Base-by-base conservation (phyloP, 2,329 filamentous ascomycete species). In the Bipolaris sorokiniana region DNA sequence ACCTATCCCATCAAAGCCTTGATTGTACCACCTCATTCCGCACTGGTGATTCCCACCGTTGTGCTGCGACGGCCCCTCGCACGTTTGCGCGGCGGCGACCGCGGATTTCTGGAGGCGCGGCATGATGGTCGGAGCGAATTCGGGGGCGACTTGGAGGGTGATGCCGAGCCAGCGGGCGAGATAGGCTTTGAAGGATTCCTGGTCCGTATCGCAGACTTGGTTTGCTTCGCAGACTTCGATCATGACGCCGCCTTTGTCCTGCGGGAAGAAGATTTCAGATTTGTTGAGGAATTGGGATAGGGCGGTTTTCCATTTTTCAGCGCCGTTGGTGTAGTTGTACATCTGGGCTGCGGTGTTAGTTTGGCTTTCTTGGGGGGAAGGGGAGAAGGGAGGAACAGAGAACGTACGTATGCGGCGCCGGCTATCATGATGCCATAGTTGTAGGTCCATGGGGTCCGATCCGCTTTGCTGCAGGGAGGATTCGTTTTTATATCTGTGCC, bases 111-210 rank as follows among this genome's bases (percentile, higher is more conserved):
- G 75, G 2, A 89, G 74, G n/a, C 81, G 78, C 0, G 83, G 80
- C 67, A 83, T 78, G 51, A 89, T 78, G 7, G 69, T 67, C 1
- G 34, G 81, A 73, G 58, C 77, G 75, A 3, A 83, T 84, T 82
- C 86, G 0, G 86, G 86, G 0, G 84, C 86, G 56, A 87, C 77
- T 63, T 87, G 83, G 0, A 81, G 81, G 4, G 84, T 81, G 3
- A 81, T 78, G 13, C 83, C 85, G 76, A 83, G 75, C 77, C 79
- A 81, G 56, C 80, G 78, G 3, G 77, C 68, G 7, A 81, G 71
- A 58, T 79, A 80, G n/a, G 78, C 78, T 69, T 78, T 78, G 68
- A 78, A 80, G 41, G 76, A 78, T 18, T 73, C 73, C 58, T 81
- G 78, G 58, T 82, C 80, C 23, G 71, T 67, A 65, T 82, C 70